A percentile compares a stretch with the other conserved stretches of the same genome.
These are phyloP conservation scores for Heterobasidion occidentale DNA, from an alignment of 1,284 basidiomycete genomes.

Conservation along the genomic window DNA sequence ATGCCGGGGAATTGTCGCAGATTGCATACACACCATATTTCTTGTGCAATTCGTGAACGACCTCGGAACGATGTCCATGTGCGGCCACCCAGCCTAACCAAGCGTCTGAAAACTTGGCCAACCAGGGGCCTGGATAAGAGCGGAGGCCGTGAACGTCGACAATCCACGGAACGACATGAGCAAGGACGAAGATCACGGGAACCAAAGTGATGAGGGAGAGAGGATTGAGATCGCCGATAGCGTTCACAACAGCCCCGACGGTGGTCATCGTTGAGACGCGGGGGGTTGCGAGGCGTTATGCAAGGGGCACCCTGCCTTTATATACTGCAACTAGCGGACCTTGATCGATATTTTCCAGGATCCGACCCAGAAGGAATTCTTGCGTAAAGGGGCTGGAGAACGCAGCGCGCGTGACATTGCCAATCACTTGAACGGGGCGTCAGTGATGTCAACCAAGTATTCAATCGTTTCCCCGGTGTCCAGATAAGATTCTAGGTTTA, in stretches of 20 bases:
- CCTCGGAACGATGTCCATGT: conserved; percentile 67
- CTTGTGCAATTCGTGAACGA: conserved; percentile 70
- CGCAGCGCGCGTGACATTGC: no score
- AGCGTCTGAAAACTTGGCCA: conserved; percentile 69
- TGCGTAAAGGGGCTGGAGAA: no score
- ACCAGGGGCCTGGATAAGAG: conserved; percentile 63
- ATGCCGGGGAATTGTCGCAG: not conserved
- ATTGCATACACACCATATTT: conserved; percentile 53
- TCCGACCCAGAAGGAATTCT: no score
- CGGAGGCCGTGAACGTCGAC: conserved; percentile 53
- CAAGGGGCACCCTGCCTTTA: no score
- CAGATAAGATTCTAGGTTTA: no score
- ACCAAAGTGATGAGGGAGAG: not conserved
- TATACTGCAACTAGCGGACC: not conserved
- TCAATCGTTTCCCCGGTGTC: no score
- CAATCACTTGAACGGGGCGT: no score
- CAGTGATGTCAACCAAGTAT: no score
- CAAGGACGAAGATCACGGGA: conserved; percentile 28
- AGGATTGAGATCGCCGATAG: not conserved
- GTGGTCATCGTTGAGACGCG: not conserved
- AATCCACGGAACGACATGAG: conserved; percentile 52
- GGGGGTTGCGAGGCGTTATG: not conserved
- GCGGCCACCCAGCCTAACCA: conserved; percentile 70
- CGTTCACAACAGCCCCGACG: not conserved
- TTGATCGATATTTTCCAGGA: no score